Evolutionary conservation across 139 green algal species (phyloP).

Genomic region (Picochlorum sp.): DNA sequence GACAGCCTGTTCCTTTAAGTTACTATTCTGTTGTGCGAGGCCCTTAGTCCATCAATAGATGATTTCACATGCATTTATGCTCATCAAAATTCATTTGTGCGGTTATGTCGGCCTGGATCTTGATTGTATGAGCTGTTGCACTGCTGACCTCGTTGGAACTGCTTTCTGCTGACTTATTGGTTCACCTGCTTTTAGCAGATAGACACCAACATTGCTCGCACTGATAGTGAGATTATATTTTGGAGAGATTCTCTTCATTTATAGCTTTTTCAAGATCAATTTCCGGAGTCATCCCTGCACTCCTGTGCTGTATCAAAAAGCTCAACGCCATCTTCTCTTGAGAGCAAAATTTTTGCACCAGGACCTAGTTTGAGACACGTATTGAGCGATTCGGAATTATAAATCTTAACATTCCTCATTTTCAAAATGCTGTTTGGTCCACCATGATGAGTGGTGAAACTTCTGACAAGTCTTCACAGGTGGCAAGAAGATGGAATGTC

Average conservation of each 20-base stretch:
- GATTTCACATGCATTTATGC: neutral
- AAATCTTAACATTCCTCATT: slow-evolving; percentile 69
- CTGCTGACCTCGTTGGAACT: too few relatives aligned
- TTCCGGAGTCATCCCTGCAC: neutral
- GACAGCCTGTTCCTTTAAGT: neutral
- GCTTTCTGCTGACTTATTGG: too few relatives aligned
- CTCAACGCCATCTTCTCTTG: slow-evolving; percentile 11
- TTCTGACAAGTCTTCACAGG: slow-evolving; percentile 23
- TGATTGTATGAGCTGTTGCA: neutral
- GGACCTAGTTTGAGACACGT: slow-evolving; percentile 56
- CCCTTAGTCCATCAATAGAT: neutral
- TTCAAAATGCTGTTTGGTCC: slow-evolving; percentile 49
- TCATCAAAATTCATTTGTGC: too few relatives aligned
- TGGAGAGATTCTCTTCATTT: too few relatives aligned
- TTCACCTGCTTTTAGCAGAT: too few relatives aligned
- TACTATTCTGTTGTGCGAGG: neutral
- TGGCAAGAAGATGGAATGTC: slow-evolving; percentile 17
- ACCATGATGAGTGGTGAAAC: slow-evolving; percentile 77
- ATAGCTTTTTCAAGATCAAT: neutral
- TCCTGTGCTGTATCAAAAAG: slow-evolving; percentile 12
- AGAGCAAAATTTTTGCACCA: slow-evolving; percentile 30
- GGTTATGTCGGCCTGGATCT: neutral
- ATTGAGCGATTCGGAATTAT: slow-evolving; percentile 56
- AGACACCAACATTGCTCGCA: too few relatives aligned
- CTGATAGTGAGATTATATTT: too few relatives aligned